Conservation (phyloP, 2,329 filamentous ascomycete species). For the Apiospora sp. region DNA sequence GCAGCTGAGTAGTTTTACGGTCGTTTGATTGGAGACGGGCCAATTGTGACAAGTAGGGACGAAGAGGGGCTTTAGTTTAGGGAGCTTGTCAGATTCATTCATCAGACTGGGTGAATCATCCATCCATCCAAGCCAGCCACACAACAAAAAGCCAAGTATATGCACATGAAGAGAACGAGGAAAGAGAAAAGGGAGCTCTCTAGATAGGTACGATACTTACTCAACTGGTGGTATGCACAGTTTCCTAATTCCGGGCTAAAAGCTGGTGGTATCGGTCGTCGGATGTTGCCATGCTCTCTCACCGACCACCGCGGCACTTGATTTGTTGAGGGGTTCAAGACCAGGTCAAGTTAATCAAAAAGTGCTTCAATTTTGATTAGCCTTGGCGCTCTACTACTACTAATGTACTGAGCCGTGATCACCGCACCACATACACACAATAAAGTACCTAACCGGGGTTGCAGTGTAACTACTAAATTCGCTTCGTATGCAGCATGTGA, state of each 20-base stretch:
- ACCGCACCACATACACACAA: background rate
- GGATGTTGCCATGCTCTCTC: slow-evolving; percentile 15
- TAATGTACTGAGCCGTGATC: background rate
- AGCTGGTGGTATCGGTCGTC: background rate
- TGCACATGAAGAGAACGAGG: background rate
- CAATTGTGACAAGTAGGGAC: slow-evolving; percentile 7
- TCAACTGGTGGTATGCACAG: background rate
- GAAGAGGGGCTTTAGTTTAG: slow-evolving; percentile 5
- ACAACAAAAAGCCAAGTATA: background rate
- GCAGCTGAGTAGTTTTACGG: slow-evolving; percentile 9
- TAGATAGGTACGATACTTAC: background rate
- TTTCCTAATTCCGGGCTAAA: slow-evolving; percentile 1
- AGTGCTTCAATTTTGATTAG: slow-evolving; percentile 13
- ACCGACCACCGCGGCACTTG: slow-evolving; percentile 20
- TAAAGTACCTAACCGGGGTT: background rate
- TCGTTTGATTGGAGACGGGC: background rate
- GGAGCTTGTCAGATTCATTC: background rate
- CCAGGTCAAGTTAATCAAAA: background rate
- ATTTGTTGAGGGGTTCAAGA: slow-evolving; percentile 24
- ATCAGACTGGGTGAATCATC: slow-evolving; percentile 9
- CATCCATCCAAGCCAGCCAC: slow-evolving; percentile 10
- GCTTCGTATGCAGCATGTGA: slow-evolving; percentile 13
- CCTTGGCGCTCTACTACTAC: background rate
- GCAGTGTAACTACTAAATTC: background rate
- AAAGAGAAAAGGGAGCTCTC: background rate